Base-by-base conservation (phyloP, 805 yeast genomes). In the Saturnispora saitoi region DNA sequence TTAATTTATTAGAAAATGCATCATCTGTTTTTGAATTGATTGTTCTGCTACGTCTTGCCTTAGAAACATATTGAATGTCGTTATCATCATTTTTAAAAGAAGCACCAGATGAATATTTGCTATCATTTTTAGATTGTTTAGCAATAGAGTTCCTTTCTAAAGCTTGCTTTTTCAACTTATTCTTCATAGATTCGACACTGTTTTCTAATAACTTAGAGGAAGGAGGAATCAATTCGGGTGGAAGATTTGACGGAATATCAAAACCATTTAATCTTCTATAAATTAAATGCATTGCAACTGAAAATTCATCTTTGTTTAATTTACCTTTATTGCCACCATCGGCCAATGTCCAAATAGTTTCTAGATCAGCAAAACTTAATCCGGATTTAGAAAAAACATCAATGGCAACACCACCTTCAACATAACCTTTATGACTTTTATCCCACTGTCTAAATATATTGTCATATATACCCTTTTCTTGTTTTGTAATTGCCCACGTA, bases 251-350 rank as follows among this genome's bases (percentile, higher is more conserved):
- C 22, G 99, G 99, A 45, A 93, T 68, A n/a, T 84, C 87, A 54
- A 78, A 80, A 2, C 97, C 97, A 60, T 89, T 90, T 61, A 91
- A 70, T 53, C 91, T 77, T 64, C 96, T 78, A 68, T 93, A 91
- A 40, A 91, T 91, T 51, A 91, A 72, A 72, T 95, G 97, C 98
- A 91, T 93, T 30, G 98, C 97, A 32, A 93, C 89, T 0, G 96
- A 84, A 69, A 91, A 93, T 64, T 88, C 95, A 63, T 91, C 96
- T 58, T 79, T 81, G 63, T 86, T 86, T 56, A 91, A 77, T 61
- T 78, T 80, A 4, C 97, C 96, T 48, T 83, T 75, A 63, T 89
- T 85, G 48, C 82, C 81, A 14, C 82, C 76, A 63, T 93, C 98
- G 48, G 90, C 78, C 55, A 91, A 73, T 43, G 80, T 86, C 99